A percentile compares a stretch with the other conserved stretches of the same genome.
Conservation (phyloP, 306 rosid species). For the Trichosanthes cucumerina region DNA sequence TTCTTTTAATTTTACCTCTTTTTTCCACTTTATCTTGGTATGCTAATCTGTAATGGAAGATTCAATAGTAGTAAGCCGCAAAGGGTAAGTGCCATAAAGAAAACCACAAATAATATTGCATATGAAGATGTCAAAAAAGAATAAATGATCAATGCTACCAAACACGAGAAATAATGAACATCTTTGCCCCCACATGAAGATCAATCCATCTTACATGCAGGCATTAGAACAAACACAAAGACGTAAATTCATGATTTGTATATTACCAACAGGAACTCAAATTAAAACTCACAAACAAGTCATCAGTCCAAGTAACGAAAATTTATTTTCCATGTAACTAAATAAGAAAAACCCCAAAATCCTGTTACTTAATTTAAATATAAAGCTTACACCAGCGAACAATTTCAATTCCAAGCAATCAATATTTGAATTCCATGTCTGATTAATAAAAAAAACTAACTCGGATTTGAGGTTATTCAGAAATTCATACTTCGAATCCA, state of each 20-base stretch:
- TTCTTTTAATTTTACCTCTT: too few species aligned
- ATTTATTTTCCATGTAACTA: neutral
- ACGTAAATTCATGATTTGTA: neutral
- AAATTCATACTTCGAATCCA: neutral
- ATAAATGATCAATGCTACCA: neutral
- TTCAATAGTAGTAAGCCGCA: neutral
- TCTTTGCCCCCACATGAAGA: neutral
- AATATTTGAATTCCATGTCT: neutral
- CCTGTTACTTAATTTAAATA: neutral
- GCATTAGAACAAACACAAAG: neutral
- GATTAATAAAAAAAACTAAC: neutral
- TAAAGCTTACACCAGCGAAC: neutral
- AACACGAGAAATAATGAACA: neutral
- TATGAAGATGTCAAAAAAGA: neutral
- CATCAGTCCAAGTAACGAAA: neutral
- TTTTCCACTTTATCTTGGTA: too few species aligned
- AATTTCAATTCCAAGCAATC: neutral
- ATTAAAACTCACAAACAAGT: neutral
- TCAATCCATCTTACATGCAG: neutral
- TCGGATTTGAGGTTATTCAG: neutral
- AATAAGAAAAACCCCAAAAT: neutral
- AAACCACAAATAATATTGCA: neutral
- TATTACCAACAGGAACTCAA: neutral
- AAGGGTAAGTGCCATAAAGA: neutral
- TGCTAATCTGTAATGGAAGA: neutral